Percentiles rank a stretch among this genome's conserved stretches.
Conservation (phyloP, 1,284 basidiomycete genomes). For the Cerioporus squamosus region DNA sequence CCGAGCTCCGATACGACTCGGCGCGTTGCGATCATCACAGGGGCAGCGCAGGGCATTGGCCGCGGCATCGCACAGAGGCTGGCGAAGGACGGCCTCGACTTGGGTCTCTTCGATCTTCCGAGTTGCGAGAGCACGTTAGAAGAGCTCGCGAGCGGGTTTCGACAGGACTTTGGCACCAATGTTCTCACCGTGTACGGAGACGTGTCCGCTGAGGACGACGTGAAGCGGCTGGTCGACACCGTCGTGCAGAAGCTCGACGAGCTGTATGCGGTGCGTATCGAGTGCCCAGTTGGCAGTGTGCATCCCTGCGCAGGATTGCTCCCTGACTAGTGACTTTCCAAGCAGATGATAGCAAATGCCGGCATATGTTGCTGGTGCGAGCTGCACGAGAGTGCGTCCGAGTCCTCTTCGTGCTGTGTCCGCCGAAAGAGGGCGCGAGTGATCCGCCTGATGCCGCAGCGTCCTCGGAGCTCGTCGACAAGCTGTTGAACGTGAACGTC, state of each 20-base stretch:
- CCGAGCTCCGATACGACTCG: too few species aligned
- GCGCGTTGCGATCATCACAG: constrained; percentile 20
- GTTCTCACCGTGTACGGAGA: constrained; percentile 31
- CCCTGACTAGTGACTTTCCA: too few species aligned
- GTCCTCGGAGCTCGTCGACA: constrained; percentile 14
- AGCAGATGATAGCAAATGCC: constrained; percentile 38
- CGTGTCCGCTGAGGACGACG: constrained; percentile 35
- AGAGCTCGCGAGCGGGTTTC: constrained; percentile 24
- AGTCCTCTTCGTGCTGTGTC: too few species aligned
- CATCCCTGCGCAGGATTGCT: background rate
- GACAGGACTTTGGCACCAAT: constrained; percentile 16
- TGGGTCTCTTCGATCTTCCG: constrained; percentile 34
- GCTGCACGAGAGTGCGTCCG: constrained; percentile 15
- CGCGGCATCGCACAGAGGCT: constrained; percentile 31
- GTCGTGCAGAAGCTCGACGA: constrained; percentile 33
- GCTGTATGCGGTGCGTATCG: constrained; percentile 21
- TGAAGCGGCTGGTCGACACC: constrained; percentile 31
- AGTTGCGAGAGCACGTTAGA: constrained; percentile 21
- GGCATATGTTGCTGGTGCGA: constrained; percentile 23
- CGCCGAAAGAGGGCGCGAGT: too few species aligned
- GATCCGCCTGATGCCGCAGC: too few species aligned
- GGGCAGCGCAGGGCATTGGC: constrained; percentile 29
- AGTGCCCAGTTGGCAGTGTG: too few species aligned
- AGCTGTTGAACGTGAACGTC: constrained; percentile 30
- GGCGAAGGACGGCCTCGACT: constrained; percentile 33